phyloP scores from a whole-genome alignment of 108 stramenopile species.

The Pelagomonas calceolata region DNA sequence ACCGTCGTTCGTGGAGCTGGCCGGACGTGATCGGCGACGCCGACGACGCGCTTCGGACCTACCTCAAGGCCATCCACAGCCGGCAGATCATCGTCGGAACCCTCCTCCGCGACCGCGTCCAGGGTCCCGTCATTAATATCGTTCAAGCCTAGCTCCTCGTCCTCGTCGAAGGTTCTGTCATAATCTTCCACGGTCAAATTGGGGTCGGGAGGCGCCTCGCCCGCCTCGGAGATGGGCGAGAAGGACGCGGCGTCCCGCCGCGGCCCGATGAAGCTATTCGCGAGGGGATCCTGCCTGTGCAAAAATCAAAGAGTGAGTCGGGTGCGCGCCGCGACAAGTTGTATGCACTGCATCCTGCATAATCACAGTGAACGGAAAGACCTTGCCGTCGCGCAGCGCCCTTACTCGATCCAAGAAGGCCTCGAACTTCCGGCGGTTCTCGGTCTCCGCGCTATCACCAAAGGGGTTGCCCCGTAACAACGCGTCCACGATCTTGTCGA shows the following conservation, averaged over 20 bases:
- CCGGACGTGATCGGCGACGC: background rate
- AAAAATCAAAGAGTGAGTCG: too few relatives aligned
- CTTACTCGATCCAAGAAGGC: slow-evolving; percentile 41
- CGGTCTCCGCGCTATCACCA: slow-evolving; percentile 51
- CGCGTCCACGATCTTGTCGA: slow-evolving; percentile 50
- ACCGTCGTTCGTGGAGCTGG: background rate
- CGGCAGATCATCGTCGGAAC: background rate
- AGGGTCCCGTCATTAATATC: background rate
- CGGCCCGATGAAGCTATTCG: slow-evolving; percentile 73
- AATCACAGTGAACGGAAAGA: slow-evolving; percentile 63
- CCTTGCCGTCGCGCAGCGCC: slow-evolving; percentile 33
- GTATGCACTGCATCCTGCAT: too few relatives aligned
- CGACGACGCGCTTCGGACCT: too few relatives aligned
- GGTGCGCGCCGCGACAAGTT: too few relatives aligned
- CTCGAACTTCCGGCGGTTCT: slow-evolving; percentile 25
- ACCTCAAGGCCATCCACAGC: background rate
- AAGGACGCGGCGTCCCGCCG: slow-evolving; percentile 2
- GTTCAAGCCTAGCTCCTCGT: slow-evolving; percentile 47
- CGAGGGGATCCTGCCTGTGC: slow-evolving; percentile 84
- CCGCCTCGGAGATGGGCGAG: slow-evolving; percentile 25
- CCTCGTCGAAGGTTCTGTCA: slow-evolving; percentile 44
- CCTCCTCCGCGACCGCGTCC: background rate
- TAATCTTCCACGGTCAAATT: slow-evolving; percentile 39
- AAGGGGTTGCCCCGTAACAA: slow-evolving; percentile 60
- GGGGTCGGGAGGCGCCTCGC: slow-evolving; percentile 21